Evolutionary conservation across 1,284 basidiomycete genomes (phyloP), one percentile per base, ranked within the genome.

Genomic region (Leccinum fuscescens): DNA sequence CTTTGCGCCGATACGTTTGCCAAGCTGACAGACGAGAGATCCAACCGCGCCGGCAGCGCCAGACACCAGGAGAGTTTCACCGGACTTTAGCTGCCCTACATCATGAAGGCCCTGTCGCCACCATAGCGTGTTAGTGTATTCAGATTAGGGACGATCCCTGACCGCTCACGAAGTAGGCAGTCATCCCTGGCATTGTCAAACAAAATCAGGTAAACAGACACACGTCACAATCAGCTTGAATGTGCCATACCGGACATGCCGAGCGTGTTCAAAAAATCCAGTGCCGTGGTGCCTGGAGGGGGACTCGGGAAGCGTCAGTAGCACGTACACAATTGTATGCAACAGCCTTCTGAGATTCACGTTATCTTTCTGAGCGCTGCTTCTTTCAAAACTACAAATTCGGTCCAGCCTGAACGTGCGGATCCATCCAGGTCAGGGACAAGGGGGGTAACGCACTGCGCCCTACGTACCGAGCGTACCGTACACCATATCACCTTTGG

Each of bases 21-120:
- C 93, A 31, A 94, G 82, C 72, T 96, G 90, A 72, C 85, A 90
- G 33, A 80, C 87, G 61, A 90, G 74, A 31, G 86, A 83, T 35
- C 90, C 90, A 17, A 93, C 92, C 3, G 92, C 88, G n/a, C 94
- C 94, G 20, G 93, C 94, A 0, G 94, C 94, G 20, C 92, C 94
- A 1, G 92, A 92, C 20, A 96, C 89, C 27, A 96, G 82, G 53
- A 96, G 83, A 0, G 84, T 90, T 61, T 96, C 93, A 9, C 93
- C 92, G 0, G 86, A 74, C 72, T 95, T 90, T 68, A 95, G 72
- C 62, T 90, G 72, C 27, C 87, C 92, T 50, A 96, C 79, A 57
- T 93, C 90, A 70, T 86, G 80, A 42, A 96, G 79, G n/a, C 94
- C 92, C 90, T 92, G 62, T n/a, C 35, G 35, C 20, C 22, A 51